A percentile compares a stretch with the other conserved stretches of the same genome.
These are phyloP conservation scores for Hordeum pubiflorum DNA, from an alignment of 202 grass and related monocot genomes.

Conservation along the genomic window DNA sequence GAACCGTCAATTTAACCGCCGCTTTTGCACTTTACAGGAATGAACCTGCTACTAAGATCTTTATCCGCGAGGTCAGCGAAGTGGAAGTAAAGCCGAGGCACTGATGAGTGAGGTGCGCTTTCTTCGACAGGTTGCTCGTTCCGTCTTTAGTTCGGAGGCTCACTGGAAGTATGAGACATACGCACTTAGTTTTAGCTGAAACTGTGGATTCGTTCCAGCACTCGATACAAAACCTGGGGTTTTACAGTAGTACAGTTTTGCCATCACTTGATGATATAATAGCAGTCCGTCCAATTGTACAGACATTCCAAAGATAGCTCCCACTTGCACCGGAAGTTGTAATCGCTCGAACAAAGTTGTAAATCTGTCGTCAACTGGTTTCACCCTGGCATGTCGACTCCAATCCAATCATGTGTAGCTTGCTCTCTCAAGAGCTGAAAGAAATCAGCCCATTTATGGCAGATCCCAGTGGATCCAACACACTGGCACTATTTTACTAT, in stretches of 20 bases:
- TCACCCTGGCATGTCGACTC: background rate
- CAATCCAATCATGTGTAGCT: background rate
- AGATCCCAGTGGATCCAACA: slow-evolving; percentile 8
- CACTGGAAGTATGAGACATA: background rate
- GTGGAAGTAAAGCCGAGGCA: slow-evolving; percentile 58
- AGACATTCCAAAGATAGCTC: background rate
- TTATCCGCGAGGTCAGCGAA: slow-evolving; percentile 41
- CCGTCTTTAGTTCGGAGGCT: background rate
- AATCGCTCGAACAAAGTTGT: background rate
- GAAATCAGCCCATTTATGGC: background rate
- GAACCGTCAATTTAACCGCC: background rate
- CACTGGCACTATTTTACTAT: background rate
- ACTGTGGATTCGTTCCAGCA: background rate
- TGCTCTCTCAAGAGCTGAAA: background rate
- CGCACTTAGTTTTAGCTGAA: background rate
- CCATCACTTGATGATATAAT: background rate
- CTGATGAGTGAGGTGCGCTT: background rate
- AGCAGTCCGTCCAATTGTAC: background rate
- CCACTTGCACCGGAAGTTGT: background rate
- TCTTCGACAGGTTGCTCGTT: background rate
- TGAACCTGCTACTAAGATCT: slow-evolving; percentile 49
- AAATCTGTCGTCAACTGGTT: background rate
- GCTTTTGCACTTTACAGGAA: slow-evolving; percentile 31
- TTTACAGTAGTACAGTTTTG: background rate
- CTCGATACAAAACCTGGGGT: background rate